These are phyloP conservation scores for Cadophora gregata DNA, from an alignment of 2,329 filamentous ascomycete genomes.

Conservation along the genomic window DNA sequence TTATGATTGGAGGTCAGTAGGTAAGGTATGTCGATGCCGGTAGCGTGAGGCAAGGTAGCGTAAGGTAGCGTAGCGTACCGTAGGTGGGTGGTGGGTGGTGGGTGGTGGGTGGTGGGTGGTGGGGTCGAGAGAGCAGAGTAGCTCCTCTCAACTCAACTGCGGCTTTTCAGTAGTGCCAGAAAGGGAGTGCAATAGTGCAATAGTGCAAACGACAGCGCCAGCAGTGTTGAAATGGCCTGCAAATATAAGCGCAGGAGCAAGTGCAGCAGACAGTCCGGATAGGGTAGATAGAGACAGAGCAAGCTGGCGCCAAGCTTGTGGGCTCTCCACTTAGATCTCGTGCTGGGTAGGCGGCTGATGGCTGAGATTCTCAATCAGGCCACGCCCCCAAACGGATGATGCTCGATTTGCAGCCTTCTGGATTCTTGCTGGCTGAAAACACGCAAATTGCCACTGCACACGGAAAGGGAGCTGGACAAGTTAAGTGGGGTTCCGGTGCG, in stretches of 20 bases:
- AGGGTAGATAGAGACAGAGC: neutral
- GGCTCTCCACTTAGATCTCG: conserved; percentile 31
- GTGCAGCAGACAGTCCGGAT: conserved; percentile 22
- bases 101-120: too few species aligned
- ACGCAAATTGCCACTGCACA: conserved; percentile 18
- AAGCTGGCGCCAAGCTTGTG: conserved; percentile 25
- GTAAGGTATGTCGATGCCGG: neutral
- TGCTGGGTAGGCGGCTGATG: conserved; percentile 35
- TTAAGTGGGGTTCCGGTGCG: conserved; percentile 4
- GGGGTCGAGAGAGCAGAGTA: neutral
- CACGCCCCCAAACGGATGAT: conserved; percentile 32
- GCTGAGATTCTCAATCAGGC: conserved; percentile 35
- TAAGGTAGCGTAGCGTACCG: too few species aligned
- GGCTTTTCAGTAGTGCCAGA: conserved; percentile 19
- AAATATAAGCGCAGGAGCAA: conserved; percentile 13
- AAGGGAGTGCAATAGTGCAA: neutral
- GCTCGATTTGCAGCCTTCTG: conserved; percentile 20
- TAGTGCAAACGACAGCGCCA: neutral
- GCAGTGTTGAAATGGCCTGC: neutral
- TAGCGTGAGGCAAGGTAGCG: too few species aligned
- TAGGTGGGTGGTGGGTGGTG: neutral
- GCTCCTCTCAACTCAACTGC: conserved; percentile 5
- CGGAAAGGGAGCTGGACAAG: neutral
- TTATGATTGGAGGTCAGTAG: neutral
- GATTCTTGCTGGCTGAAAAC: neutral